These are phyloP conservation scores for Yamadazyma tumulicola DNA, from an alignment of 805 yeast genomes.

Conservation along the genomic window DNA sequence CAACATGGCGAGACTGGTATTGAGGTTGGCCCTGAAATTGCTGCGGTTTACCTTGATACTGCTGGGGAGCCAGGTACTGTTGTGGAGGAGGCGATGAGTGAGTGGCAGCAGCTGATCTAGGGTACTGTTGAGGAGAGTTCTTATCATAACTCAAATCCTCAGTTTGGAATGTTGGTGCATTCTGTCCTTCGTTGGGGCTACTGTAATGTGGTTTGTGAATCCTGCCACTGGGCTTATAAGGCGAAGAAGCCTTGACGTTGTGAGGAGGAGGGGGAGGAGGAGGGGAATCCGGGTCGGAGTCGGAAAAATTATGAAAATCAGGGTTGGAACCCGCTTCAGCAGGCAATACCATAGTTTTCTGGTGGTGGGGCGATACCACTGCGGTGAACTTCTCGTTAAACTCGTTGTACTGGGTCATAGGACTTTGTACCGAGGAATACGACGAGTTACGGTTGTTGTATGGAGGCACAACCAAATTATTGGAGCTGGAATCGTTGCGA, in stretches of 20 bases:
- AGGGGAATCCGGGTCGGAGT: slow-evolving; percentile 14
- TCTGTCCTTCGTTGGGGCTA: slow-evolving; percentile 30
- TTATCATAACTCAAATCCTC: slow-evolving; percentile 13
- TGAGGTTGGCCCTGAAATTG: slow-evolving; percentile 5
- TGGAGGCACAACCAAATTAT: slow-evolving; percentile 10
- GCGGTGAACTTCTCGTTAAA: slow-evolving; percentile 34
- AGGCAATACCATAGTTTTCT: slow-evolving; percentile 4
- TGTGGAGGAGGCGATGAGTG: slow-evolving; percentile 9
- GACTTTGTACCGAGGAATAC: slow-evolving; percentile 39
- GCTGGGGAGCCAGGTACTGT: slow-evolving; percentile 10
- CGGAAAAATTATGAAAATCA: slow-evolving; percentile 7
- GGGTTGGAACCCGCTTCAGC: slow-evolving; percentile 2
- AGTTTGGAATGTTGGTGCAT: slow-evolving; percentile 15
- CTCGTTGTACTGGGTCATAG: slow-evolving; percentile 41
- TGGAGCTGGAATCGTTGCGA: not conserved
- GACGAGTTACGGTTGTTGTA: slow-evolving; percentile 28
- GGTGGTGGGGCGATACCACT: slow-evolving; percentile 9
- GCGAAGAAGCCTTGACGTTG: slow-evolving; percentile 17
- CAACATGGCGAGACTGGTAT: slow-evolving; percentile 10
- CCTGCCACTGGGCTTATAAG: slow-evolving; percentile 8
- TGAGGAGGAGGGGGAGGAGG: slow-evolving; percentile 23
- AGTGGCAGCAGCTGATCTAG: too few species aligned
- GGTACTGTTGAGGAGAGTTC: slow-evolving; percentile 3
- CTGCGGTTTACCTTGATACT: not conserved
- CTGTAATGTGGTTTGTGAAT: slow-evolving; percentile 25